Evolutionary conservation across 2,329 filamentous ascomycete species (phyloP), one percentile per base, ranked within the genome.

Genomic region (Venturiaceae sp.): DNA sequence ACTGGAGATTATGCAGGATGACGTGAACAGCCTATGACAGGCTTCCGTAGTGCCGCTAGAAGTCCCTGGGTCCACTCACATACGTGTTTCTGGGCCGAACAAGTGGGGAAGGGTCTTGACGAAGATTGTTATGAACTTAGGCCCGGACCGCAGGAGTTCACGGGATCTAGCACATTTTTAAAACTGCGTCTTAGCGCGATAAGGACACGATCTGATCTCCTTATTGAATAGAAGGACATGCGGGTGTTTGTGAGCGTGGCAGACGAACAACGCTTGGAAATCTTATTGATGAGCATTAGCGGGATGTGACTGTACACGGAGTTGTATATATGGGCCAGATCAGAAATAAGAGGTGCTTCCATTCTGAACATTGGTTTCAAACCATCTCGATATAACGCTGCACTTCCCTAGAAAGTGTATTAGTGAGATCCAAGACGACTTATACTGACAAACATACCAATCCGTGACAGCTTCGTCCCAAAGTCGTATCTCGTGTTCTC

Each of bases 391-490:
- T 88, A 66, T 91, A 91, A 60, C 88, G 80, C 73, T 82, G 83
- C 70, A 90, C 79, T 72, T 92, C 88, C 87, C 86, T 88, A 62
- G 53, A n/a, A 37, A 16, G 16, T 30, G 19, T 3, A 9, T 55
- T 32, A 4, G 32, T 34, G 26, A 58, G 36, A 46, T 44, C 11
- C 26, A 23, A 39, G 30, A 19, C 36, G n/a, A 33, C 9, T 26
- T 19, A 28, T 53, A 58, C 19, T 44, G 46, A 37, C 57, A 65
- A 58, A 84, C 87, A 72, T 79, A 92, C 91, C 92, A 97, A 72
- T 97, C 94, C 21, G 94, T 97, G 5, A 97, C 92, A 2, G 92
- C 92, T 71, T 97, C 92, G 66, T 97, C 92, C 87, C 89, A 99
- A 21, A 96, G 74, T 61, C 88, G 78, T 60, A 94, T 81, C 74